Base-by-base conservation (phyloP, 176 grass and related monocot genomes). In the Alopecurus myosuroides region DNA sequence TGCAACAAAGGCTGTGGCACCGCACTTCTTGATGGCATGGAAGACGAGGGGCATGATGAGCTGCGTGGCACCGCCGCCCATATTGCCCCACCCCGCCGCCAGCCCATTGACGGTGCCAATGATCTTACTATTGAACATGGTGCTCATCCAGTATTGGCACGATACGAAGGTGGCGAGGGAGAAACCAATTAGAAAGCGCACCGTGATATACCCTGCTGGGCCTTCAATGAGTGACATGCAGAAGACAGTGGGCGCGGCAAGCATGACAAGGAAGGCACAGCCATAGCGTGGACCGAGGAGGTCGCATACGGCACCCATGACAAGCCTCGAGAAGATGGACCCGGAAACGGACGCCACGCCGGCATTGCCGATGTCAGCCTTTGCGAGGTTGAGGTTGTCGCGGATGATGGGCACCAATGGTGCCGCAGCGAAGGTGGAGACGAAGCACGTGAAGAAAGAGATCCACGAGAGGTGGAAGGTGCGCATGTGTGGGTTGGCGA, bases 101-200 rank as follows among this genome's bases (percentile, higher is more conserved):
- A 94, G 53, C 10, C 89, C 95, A 33, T 98, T 98, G 2, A 89
- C 93, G 0, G 84, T 30, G 11, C 91, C 95, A n/a, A 98, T 89
- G 72, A 98, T 98, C 91, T 90, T 89, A 79, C 71, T 50, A 0
- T 50, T 74, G 71, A 74, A 74, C 95, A 98, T 98, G 39, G 95
- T 98, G 82, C 93, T 95, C 91, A 91, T 98, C 93, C 93, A 98
- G 31, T 95, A 98, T 61, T 98, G 95, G 80, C 93, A 98, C 4
- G 95, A 90, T 11, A 98, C 93, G 29, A 98, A 95, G 0, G 95
- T 98, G 0, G 95, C 95, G 0, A 98, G 89, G 0, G 95, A 98
- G 82, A 98, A 95, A 22, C 93, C 95, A 11, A 98, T 98, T 0
- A 98, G 63, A 82, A 98, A 98, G 13, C 95, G 81, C 14, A 95